A percentile compares a stretch with the other conserved stretches of the same genome.
Evolutionary conservation across 441 rosid genomes (phyloP).

Genomic region (California macrophylla): DNA sequence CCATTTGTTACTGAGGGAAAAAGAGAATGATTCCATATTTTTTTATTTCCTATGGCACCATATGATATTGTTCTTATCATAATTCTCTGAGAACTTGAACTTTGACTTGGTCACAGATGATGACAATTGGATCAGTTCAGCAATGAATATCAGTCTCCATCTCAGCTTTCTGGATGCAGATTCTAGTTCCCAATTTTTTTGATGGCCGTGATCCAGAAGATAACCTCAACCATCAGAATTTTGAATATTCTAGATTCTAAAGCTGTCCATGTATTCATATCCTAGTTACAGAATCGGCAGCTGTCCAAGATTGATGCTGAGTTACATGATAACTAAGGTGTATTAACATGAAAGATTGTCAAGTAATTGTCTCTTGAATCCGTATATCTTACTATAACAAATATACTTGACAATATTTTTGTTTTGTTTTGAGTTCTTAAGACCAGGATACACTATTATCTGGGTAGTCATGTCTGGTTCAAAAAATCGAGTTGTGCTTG

Average conservation of each 20-base stretch:
- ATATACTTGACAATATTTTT: background rate
- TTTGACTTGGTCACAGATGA: conserved; percentile 5
- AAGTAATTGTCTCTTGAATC: background rate
- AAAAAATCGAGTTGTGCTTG: background rate
- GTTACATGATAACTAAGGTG: background rate
- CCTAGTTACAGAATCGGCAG: background rate
- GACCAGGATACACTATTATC: background rate
- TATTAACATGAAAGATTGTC: background rate
- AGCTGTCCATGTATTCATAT: background rate
- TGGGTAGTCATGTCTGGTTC: background rate
- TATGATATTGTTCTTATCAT: background rate
- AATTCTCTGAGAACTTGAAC: background rate
- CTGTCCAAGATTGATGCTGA: background rate
- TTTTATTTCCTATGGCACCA: background rate
- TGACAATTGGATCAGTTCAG: background rate
- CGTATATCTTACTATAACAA: background rate
- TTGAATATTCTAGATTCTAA: background rate
- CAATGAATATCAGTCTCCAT: background rate
- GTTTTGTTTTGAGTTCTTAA: background rate
- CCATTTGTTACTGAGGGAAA: background rate
- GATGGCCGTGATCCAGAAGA: background rate
- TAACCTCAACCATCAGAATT: background rate
- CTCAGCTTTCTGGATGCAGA: conserved; percentile 1
- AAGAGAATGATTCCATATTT: background rate
- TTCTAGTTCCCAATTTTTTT: conserved; percentile 1